Evolutionary conservation across 2,329 filamentous ascomycete species (phyloP).

Genomic region (Ascochyta koolunga): DNA sequence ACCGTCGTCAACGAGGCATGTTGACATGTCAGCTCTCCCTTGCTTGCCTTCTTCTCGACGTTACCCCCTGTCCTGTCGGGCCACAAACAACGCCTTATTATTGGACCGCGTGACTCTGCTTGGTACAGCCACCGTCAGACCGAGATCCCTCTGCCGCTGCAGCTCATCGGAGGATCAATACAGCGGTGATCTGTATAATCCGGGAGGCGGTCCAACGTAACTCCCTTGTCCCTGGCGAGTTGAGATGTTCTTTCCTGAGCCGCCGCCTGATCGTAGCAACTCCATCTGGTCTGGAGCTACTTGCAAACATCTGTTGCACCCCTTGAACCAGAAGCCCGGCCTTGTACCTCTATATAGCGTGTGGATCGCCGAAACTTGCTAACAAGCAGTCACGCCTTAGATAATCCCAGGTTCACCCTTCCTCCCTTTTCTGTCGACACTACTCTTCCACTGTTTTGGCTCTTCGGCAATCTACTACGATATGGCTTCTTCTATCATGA

Average conservation of each 20-base stretch:
- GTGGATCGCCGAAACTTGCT: slow-evolving; percentile 33
- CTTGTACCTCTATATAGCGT: slow-evolving; percentile 44
- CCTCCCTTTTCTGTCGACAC: slow-evolving; percentile 21
- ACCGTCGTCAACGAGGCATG: slow-evolving; percentile 30
- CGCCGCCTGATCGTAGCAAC: slow-evolving; percentile 18
- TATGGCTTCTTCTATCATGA: slow-evolving; percentile 24
- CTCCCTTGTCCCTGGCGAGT: slow-evolving; percentile 16
- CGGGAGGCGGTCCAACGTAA: slow-evolving; percentile 41
- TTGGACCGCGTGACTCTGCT: slow-evolving; percentile 20
- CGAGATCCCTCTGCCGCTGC: slow-evolving; percentile 32
- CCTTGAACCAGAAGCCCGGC: slow-evolving; percentile 34
- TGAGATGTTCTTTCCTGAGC: slow-evolving; percentile 9
- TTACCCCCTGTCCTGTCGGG: slow-evolving; percentile 23
- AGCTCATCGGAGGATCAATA: slow-evolving; percentile 31
- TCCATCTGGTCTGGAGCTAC: slow-evolving; percentile 23
- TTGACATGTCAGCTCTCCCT: slow-evolving; percentile 42
- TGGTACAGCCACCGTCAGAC: slow-evolving; percentile 34
- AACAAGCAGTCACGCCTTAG: slow-evolving; percentile 32
- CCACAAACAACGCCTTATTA: slow-evolving; percentile 10
- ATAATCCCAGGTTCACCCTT: slow-evolving; percentile 23
- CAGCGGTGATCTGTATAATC: slow-evolving; percentile 34
- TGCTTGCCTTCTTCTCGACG: slow-evolving; percentile 40
- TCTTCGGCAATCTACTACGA: slow-evolving; percentile 4
- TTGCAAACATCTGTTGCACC: slow-evolving; percentile 46
- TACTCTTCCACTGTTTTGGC: slow-evolving; percentile 14